Conservation (phyloP, 257 asterid genomes). For the Capsicum rhomboideum region DNA sequence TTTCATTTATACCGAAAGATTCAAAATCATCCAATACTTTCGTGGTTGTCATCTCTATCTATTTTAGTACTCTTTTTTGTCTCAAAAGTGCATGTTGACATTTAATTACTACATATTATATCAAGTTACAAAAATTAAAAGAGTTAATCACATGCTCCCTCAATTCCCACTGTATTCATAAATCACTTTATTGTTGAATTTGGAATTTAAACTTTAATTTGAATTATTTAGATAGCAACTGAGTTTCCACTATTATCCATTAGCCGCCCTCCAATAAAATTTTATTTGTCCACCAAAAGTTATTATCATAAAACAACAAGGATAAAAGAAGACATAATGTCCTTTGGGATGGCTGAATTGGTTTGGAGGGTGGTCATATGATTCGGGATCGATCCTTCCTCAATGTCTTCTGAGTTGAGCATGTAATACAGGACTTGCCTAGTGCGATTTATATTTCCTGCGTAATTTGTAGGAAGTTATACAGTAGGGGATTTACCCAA, state of each 20-base stretch:
- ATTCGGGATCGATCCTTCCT: too few relatives aligned
- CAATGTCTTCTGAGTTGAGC: too few relatives aligned
- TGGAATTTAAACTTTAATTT: background rate
- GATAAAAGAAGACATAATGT: background rate
- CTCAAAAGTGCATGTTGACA: background rate
- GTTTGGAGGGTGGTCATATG: too few relatives aligned
- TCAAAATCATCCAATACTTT: background rate
- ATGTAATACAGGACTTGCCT: too few relatives aligned
- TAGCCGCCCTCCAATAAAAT: background rate
- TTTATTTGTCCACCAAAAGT: background rate
- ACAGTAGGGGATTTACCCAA: too few relatives aligned
- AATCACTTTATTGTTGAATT: background rate
- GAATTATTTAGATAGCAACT: background rate
- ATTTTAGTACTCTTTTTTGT: background rate
- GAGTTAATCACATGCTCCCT: background rate
- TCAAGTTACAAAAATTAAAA: background rate
- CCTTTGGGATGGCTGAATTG: too few relatives aligned
- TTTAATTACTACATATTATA: background rate
- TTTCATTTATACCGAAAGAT: background rate
- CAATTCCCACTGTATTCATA: background rate
- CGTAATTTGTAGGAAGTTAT: too few relatives aligned
- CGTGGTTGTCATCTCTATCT: background rate
- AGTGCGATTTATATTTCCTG: too few relatives aligned
- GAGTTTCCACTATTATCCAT: background rate
- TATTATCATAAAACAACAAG: background rate